Evolutionary conservation across 1,284 basidiomycete species (phyloP), one percentile per base, ranked within the genome.

Genomic region (Cryptococcus sp.): DNA sequence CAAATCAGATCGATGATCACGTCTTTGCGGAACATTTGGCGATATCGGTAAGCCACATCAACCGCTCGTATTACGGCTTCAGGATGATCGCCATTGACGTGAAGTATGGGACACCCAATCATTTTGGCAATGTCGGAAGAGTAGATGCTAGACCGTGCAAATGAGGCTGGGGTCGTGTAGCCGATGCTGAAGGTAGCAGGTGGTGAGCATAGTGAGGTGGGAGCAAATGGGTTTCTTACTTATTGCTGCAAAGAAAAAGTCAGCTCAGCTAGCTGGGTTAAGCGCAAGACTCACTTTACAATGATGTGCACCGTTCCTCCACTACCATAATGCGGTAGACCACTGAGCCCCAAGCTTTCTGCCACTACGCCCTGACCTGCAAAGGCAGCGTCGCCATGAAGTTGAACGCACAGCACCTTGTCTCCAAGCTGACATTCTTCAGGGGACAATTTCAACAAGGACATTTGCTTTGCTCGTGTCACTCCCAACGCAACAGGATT

Each of bases 361-460:
- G 91, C 91, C n/a, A 93, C 85, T 5, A 94, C 83, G 3, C 92
- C 92, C 75, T 94, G 92, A 0, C 91, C 92, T 0, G 87, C 85
- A 69, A 94, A 93, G 52, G 89, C 91, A 1, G 89, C 91, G 73
- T 94, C 92, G 0, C 92, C 92, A 64, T 94, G 92, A 38, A 95
- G 76, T 68, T 93, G 90, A 0, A 94, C 87, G 64, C 88, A 91
- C 83, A 94, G 87, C 3, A 88, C 91, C 64, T 83, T 86, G 70
- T 93, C 89, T 1, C 91, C 91, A 0, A 93, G 83, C 71, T 85
- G 84, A 70, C 90, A 92, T 50, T 88, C 86, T 1, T 81, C 80
- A 0, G 83, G 77, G 1, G 77, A 76, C 25, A 75, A 75, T 73
- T 87, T 88, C 53, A 93, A 81, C 15, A 93, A 83, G 8, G 89